phyloP scores from a whole-genome alignment of 805 yeast species.

The Candida peoriensis region DNA sequence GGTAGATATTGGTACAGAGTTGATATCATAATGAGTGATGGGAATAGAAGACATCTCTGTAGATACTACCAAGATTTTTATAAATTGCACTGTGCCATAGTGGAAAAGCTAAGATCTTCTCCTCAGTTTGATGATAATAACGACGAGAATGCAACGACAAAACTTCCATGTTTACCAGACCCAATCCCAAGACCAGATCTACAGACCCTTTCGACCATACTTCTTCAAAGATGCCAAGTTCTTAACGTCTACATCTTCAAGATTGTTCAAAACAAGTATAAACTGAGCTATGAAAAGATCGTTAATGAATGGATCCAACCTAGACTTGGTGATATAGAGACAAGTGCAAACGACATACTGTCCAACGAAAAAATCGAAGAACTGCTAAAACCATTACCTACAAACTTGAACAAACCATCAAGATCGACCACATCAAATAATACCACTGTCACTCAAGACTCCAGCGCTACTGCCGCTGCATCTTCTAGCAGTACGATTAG shows the following conservation, averaged over 20 bases:
- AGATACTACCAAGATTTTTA: slow-evolving; percentile 49
- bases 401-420: slow-evolving; percentile 3
- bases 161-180: slow-evolving; percentile 40
- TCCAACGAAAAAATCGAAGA: slow-evolving; percentile 20
- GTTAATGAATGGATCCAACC: slow-evolving; percentile 27
- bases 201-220: slow-evolving; percentile 23
- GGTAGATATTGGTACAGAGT: slow-evolving; percentile 49
- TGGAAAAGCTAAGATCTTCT: slow-evolving; percentile 17
- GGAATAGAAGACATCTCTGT: slow-evolving; percentile 35
- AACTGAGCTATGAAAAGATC: slow-evolving; percentile 18
- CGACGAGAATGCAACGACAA: slow-evolving; percentile 5
- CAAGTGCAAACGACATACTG: slow-evolving; percentile 9
- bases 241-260: slow-evolving; percentile 36
- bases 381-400: slow-evolving; percentile 18
- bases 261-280: slow-evolving; percentile 25
- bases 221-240: slow-evolving; percentile 35
- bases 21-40: slow-evolving; percentile 33
- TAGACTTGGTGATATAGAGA: slow-evolving; percentile 28
- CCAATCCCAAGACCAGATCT: slow-evolving; percentile 39
- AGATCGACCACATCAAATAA: too few relatives aligned
- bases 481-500: too few relatives aligned
- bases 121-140: slow-evolving; percentile 7
- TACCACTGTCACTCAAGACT: too few relatives aligned
- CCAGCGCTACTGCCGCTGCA: too few relatives aligned
- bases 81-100: slow-evolving; percentile 35